Evolutionary conservation across 345 rosid genomes (phyloP), one percentile per base, ranked within the genome.

Genomic region (Hibiscus syriacus): DNA sequence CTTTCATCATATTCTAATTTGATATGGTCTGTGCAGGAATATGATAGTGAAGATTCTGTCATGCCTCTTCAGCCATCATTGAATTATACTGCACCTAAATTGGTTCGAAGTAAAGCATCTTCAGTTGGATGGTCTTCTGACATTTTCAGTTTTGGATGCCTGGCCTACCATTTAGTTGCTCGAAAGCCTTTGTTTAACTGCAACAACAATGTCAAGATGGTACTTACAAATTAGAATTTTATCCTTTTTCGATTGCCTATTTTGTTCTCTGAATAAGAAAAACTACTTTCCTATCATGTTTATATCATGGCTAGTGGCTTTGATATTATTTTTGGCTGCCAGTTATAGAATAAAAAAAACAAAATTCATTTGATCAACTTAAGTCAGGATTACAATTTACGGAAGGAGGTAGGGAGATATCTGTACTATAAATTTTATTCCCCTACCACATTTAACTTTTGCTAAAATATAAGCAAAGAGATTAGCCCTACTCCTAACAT

Each of bases 71-170:
- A n/a, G n/a, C n/a, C n/a, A n/a, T n/a, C n/a, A n/a, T n/a, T n/a
- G n/a, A n/a, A n/a, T n/a, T n/a, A n/a, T n/a, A n/a, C n/a, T n/a
- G n/a, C n/a, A n/a, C n/a, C n/a, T n/a, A n/a, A n/a, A n/a, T n/a
- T n/a, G n/a, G n/a, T n/a, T n/a, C n/a, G n/a, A n/a, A n/a, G n/a
- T n/a, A n/a, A n/a, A n/a, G n/a, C n/a, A n/a, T n/a, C n/a, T n/a
- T n/a, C n/a, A n/a, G n/a, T n/a, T n/a, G n/a, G n/a, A n/a, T n/a
- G n/a, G n/a, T n/a, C n/a, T n/a, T n/a, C n/a, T n/a, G n/a, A n/a
- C n/a, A 84, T 94, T 78, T 94, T 94, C 60, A 94, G 99, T 79
- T 86, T 94, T 79, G 99, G 92, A 73, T 94, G 99, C 67, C 83
- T 94, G 74, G 92, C 92, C 39, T 94, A 85, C 79, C 97, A 89